Conservation (phyloP, 495 filamentous ascomycete species). For the Aspergillus taichungensis region DNA sequence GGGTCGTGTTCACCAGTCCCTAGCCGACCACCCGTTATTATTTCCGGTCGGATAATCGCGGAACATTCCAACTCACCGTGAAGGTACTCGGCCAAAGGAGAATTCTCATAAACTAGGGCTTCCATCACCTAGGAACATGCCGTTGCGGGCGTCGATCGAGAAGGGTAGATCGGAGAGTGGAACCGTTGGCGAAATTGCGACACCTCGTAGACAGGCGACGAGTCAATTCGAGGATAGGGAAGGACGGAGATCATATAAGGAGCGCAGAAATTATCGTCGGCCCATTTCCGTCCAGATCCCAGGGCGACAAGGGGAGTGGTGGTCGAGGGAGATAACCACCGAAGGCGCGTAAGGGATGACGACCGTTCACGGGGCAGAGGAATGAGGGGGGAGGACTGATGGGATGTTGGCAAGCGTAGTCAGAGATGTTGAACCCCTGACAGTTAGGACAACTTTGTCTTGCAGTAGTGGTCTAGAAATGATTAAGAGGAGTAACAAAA, state of each 20-base stretch:
- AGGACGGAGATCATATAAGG: neutral
- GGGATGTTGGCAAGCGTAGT: too few species aligned
- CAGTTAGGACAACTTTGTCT: too few species aligned
- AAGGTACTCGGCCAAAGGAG: constrained; percentile 86
- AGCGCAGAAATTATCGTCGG: constrained; percentile 1
- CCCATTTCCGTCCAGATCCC: constrained; percentile 4
- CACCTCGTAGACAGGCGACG: neutral
- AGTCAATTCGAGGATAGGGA: neutral
- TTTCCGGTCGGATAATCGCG: too few species aligned
- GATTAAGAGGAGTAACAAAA: too few species aligned
- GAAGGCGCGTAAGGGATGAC: too few species aligned
- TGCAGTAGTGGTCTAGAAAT: too few species aligned
- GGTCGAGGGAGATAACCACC: neutral
- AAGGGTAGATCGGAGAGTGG: neutral
- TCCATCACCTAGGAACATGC: constrained; percentile 60
- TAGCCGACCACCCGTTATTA: constrained; percentile 12
- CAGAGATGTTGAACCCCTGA: too few species aligned
- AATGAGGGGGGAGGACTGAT: too few species aligned
- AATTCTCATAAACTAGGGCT: constrained; percentile 80
- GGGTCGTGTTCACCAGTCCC: constrained; percentile 41
- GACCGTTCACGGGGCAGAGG: too few species aligned
- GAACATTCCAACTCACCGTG: constrained; percentile 54
- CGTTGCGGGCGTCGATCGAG: constrained; percentile 4
- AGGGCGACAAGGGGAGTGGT: neutral
- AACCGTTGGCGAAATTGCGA: neutral